Evolutionary conservation across 306 rosid genomes (phyloP).

Genomic region (Cicer judaicum): DNA sequence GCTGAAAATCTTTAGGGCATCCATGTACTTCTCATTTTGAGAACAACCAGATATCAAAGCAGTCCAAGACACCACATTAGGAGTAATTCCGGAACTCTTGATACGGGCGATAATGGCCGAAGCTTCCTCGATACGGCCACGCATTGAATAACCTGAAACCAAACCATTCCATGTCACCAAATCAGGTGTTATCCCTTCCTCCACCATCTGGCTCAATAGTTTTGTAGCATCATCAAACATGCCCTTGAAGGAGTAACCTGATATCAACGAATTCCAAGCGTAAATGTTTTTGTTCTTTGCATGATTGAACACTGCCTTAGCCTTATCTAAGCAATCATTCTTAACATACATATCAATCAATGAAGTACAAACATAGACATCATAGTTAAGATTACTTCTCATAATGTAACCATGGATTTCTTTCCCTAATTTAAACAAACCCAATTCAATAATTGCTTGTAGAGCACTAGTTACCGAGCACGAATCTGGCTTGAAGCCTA

Average conservation of each 20-base stretch:
- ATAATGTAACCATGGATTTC: slow-evolving; percentile 67
- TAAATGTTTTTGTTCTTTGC: slow-evolving; percentile 61
- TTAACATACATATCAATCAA: slow-evolving; percentile 75
- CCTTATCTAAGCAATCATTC: slow-evolving; percentile 57
- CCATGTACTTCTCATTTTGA: slow-evolving; percentile 56
- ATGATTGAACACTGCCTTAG: slow-evolving; percentile 52
- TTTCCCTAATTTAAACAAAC: slow-evolving; percentile 57
- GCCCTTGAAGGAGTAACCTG: slow-evolving; percentile 72
- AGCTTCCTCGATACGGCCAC: slow-evolving; percentile 64
- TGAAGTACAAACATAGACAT: slow-evolving; percentile 65
- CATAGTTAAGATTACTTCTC: slow-evolving; percentile 61
- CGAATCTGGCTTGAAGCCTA: slow-evolving; percentile 62
- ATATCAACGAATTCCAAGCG: slow-evolving; percentile 74
- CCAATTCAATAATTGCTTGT: slow-evolving; percentile 60
- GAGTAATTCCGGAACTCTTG: slow-evolving; percentile 60
- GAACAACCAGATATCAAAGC: slow-evolving; percentile 73
- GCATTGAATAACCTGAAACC: slow-evolving; percentile 65
- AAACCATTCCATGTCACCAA: slow-evolving; percentile 76
- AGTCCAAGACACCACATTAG: slow-evolving; percentile 79
- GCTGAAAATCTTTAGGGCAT: slow-evolving; percentile 55
- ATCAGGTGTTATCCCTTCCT: slow-evolving; percentile 64
- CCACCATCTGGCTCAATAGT: slow-evolving; percentile 52
- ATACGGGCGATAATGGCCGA: slow-evolving; percentile 51
- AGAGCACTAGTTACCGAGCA: slow-evolving; percentile 68
- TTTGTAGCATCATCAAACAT: slow-evolving; percentile 56